Evolutionary conservation across 2,329 filamentous ascomycete species (phyloP).

Genomic region (Cordyceps cateniannulata): DNA sequence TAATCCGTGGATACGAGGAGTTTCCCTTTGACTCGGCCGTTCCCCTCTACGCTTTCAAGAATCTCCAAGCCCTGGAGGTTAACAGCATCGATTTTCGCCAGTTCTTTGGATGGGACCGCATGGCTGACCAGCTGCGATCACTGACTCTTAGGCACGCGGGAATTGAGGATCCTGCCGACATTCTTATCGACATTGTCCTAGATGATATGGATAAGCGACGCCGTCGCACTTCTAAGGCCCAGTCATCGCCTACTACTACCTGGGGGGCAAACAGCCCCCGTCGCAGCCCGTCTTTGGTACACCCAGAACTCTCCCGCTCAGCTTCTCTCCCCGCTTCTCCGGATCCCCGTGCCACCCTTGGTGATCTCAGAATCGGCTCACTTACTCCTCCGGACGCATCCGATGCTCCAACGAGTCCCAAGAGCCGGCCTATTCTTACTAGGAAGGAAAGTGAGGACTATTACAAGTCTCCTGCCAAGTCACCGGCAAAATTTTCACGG

Average conservation of each 20-base stretch:
- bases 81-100: constrained; percentile 94
- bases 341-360: constrained; percentile 39
- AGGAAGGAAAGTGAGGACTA: constrained; percentile 42
- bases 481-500: constrained; percentile 39
- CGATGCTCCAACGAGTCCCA: constrained; percentile 34
- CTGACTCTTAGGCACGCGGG: constrained; percentile 81
- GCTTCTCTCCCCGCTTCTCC: constrained; percentile 62
- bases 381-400: constrained; percentile 44
- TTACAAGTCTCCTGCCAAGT: constrained; percentile 34
- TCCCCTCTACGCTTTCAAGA: constrained; percentile 95
- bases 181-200: constrained; percentile 86
- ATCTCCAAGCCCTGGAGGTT: constrained; percentile 86
- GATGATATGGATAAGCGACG: constrained; percentile 94
- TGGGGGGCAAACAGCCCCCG: constrained; percentile 57
- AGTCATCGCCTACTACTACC: constrained; percentile 69
- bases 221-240: constrained; percentile 78
- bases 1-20: constrained; percentile 92
- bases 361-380: constrained; percentile 54
- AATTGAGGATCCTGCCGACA: constrained; percentile 82
- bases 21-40: constrained; percentile 98
- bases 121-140: constrained; percentile 86
- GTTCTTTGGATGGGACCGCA: constrained; percentile 93
- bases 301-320: constrained; percentile 61
- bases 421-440: constrained; percentile 36
- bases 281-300: constrained; percentile 56